Evolutionary conservation across 768 basidiomycete genomes (phyloP).

Genomic region (Punctularia strigosozonata): DNA sequence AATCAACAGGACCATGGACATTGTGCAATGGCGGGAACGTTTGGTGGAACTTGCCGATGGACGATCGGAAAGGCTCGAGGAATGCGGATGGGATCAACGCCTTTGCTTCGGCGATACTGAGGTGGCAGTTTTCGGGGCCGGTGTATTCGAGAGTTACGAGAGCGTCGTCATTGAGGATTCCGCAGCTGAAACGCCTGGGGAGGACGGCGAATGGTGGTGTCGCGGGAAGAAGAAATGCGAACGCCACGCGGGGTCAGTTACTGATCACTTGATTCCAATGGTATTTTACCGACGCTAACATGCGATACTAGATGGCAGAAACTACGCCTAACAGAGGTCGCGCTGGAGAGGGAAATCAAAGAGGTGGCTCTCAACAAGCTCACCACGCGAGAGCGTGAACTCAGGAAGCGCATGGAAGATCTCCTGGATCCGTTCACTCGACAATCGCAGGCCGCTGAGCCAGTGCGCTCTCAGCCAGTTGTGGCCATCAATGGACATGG

Average conservation of each 20-base stretch:
- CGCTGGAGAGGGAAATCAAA: constrained; percentile 65
- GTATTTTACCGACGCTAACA: neutral
- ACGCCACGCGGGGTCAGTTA: constrained; percentile 60
- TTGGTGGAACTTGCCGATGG: constrained; percentile 56
- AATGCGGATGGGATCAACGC: constrained; percentile 86
- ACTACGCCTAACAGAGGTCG: constrained; percentile 59
- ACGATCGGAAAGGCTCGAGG: constrained; percentile 48
- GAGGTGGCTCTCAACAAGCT: constrained; percentile 56
- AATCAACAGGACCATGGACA: constrained; percentile 58
- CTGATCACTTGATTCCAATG: neutral
- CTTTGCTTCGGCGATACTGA: constrained; percentile 77
- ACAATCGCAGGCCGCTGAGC: neutral
- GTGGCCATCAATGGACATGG: constrained; percentile 31
- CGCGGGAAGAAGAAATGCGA: constrained; percentile 63
- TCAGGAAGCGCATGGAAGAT: constrained; percentile 70
- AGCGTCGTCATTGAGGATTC: constrained; percentile 24
- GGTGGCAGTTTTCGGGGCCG: constrained; percentile 55
- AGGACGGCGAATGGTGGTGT: constrained; percentile 66
- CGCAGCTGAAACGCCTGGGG: constrained; percentile 19
- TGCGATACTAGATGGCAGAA: constrained; percentile 58
- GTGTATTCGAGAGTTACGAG: constrained; percentile 64
- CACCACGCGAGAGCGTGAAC: constrained; percentile 65
- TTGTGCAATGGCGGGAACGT: constrained; percentile 58
- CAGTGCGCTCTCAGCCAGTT: constrained; percentile 1
- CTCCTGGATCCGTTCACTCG: constrained; percentile 26